Conservation (phyloP, 1,284 basidiomycete species). For the Sporisorium iseilematis-ciliati region DNA sequence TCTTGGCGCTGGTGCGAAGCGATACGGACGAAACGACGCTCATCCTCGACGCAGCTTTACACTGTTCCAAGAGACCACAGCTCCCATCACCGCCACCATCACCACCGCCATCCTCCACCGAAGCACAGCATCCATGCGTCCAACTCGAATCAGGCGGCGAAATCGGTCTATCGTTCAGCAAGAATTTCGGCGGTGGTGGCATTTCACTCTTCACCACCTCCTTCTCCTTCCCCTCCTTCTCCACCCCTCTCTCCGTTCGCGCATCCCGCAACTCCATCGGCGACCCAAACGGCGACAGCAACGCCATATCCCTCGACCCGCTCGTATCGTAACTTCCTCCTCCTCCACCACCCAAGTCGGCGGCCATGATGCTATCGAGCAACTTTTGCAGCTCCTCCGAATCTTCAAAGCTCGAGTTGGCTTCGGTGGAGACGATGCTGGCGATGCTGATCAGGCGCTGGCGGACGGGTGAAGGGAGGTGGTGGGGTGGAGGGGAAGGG, state of each 20-base stretch:
- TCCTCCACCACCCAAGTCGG: constrained; percentile 19
- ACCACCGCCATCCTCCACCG: background rate
- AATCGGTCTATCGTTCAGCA: constrained; percentile 50
- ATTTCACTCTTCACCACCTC: background rate
- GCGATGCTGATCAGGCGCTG: constrained; percentile 24
- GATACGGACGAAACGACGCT: background rate
- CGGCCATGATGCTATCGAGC: constrained; percentile 49
- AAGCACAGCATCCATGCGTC: constrained; percentile 7
- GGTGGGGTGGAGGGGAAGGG: background rate
- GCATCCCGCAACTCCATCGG: constrained; percentile 16
- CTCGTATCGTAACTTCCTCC: constrained; percentile 15
- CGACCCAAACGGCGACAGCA: constrained; percentile 43
- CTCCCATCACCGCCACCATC: too few species aligned
- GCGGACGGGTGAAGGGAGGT: background rate
- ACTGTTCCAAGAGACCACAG: too few species aligned
- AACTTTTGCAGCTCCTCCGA: constrained; percentile 47
- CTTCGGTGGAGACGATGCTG: constrained; percentile 42
- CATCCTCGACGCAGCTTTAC: background rate
- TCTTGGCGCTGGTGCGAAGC: background rate
- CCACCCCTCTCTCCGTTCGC: background rate
- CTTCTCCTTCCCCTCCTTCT: constrained; percentile 6
- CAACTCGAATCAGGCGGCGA: constrained; percentile 37
- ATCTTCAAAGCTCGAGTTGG: constrained; percentile 49
- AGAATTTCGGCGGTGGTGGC: constrained; percentile 39
- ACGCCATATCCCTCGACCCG: constrained; percentile 24